Percentiles rank a stretch among this genome's conserved stretches.
phyloP scores from a whole-genome alignment of 2,329 filamentous ascomycete genomes.

The Orbilia blumenaviensis region DNA sequence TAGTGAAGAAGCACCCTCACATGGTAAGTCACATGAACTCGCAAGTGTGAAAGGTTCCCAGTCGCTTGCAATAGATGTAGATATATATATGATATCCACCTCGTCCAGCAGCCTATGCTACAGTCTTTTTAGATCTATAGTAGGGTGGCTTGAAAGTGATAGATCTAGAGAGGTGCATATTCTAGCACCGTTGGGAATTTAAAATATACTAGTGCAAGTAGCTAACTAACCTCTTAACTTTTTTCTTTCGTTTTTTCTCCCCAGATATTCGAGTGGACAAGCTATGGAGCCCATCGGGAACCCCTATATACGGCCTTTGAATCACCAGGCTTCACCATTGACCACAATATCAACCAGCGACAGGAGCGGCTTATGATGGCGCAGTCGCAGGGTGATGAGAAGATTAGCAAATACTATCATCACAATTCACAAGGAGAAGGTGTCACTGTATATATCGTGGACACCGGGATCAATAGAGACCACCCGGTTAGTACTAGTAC shows the following conservation, averaged over 20 bases:
- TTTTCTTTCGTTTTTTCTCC: too few relatives aligned
- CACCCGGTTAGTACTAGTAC: constrained; percentile 20
- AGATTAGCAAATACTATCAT: constrained; percentile 5
- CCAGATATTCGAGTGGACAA: neutral
- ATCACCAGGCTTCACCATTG: neutral
- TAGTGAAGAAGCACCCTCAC: too few relatives aligned
- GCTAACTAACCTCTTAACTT: too few relatives aligned
- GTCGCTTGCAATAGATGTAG: too few relatives aligned
- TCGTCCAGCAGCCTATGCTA: too few relatives aligned
- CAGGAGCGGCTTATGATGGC: constrained; percentile 36
- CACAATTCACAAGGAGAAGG: constrained; percentile 14
- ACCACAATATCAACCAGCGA: constrained; percentile 14
- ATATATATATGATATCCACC: too few relatives aligned
- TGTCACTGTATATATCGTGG: constrained; percentile 27
- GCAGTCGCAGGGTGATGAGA: neutral
- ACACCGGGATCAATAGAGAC: constrained; percentile 36
- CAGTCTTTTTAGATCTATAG: too few relatives aligned
- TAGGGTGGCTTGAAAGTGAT: too few relatives aligned
- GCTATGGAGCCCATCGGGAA: neutral
- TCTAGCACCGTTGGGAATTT: too few relatives aligned
- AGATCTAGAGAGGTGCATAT: too few relatives aligned
- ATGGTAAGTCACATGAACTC: too few relatives aligned
- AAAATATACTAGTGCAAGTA: neutral
- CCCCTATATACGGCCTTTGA: constrained; percentile 15
- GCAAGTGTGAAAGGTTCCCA: too few relatives aligned